A percentile compares a stretch with the other conserved stretches of the same genome.
Conservation (phyloP, 768 basidiomycete genomes). For the Tricholoma furcatifolium region DNA sequence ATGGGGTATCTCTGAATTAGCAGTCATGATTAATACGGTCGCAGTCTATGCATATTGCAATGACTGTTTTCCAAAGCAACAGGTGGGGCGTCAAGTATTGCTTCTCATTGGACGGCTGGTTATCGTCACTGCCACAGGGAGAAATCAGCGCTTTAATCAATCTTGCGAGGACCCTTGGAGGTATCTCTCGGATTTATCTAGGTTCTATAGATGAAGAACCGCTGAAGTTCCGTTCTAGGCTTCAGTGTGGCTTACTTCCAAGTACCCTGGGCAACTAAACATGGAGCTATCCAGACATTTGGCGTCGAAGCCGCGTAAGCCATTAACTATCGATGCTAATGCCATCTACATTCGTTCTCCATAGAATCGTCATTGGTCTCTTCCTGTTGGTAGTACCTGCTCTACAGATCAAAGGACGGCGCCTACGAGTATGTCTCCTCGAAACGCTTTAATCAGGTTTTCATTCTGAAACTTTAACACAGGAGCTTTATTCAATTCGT, state of each 20-base stretch:
- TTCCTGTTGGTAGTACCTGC: conserved; percentile 49
- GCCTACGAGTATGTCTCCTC: conserved; percentile 35
- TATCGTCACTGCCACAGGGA: conserved; percentile 27
- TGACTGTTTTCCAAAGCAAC: conserved; percentile 46
- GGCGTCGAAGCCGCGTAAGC: conserved; percentile 54
- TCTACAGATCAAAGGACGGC: conserved; percentile 44
- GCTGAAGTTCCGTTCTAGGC: conserved; percentile 14
- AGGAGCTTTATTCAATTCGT: conserved; percentile 22
- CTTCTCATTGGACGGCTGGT: background rate
- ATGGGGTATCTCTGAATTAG: conserved; percentile 54
- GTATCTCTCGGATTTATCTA: conserved; percentile 12
- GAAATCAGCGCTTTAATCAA: conserved; percentile 59
- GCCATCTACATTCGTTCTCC: background rate
- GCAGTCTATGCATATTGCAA: conserved; percentile 53
- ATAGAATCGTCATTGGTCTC: conserved; percentile 44
- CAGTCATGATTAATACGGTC: conserved; percentile 52
- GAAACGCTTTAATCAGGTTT: background rate
- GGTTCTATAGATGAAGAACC: background rate
- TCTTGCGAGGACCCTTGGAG: conserved; percentile 49
- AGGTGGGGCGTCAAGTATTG: conserved; percentile 21
- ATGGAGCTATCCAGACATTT: conserved; percentile 54
- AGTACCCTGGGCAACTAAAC: conserved; percentile 50
- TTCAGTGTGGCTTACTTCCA: conserved; percentile 61
- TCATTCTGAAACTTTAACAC: background rate
- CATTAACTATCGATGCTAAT: background rate